Percentiles rank a stretch among this genome's conserved stretches.
These are phyloP conservation scores for Betula pendula DNA, from an alignment of 306 rosid species.

Conservation along the genomic window DNA sequence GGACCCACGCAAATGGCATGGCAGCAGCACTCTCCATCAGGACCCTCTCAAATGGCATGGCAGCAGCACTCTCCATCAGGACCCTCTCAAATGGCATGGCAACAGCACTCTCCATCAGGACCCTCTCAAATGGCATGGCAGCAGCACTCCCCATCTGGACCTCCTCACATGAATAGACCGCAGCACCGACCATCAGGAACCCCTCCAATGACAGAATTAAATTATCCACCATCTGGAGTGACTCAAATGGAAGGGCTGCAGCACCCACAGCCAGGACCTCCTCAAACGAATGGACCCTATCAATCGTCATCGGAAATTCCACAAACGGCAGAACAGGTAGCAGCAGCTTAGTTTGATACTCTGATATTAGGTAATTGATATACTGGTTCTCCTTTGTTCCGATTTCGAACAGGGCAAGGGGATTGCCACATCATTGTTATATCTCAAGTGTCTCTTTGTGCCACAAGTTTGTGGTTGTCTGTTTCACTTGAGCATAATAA, in stretches of 20 bases:
- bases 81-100: slow-evolving; percentile 6
- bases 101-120: background rate
- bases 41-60: slow-evolving; percentile 24
- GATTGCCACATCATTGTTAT: slow-evolving; percentile 22
- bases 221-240: slow-evolving; percentile 40
- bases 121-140: slow-evolving; percentile 28
- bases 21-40: slow-evolving; percentile 32
- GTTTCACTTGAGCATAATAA: slow-evolving; percentile 3
- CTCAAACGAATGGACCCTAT: slow-evolving; percentile 40
- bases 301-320: slow-evolving; percentile 41
- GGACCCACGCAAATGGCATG: slow-evolving; percentile 28
- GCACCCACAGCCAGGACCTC: slow-evolving; percentile 31
- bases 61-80: slow-evolving; percentile 26
- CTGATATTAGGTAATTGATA: slow-evolving; percentile 24
- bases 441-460: slow-evolving; percentile 13
- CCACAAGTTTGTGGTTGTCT: slow-evolving; percentile 9
- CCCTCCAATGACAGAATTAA: slow-evolving; percentile 35
- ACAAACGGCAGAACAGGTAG: slow-evolving; percentile 42
- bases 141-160: slow-evolving; percentile 23
- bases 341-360: slow-evolving; percentile 34
- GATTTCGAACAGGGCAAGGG: slow-evolving; percentile 21
- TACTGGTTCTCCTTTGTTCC: slow-evolving; percentile 1
- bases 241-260: slow-evolving; percentile 36
- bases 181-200: slow-evolving; percentile 34
- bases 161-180: slow-evolving; percentile 32